phyloP scores from a whole-genome alignment of 306 rosid species.

The Pyrus communis region DNA sequence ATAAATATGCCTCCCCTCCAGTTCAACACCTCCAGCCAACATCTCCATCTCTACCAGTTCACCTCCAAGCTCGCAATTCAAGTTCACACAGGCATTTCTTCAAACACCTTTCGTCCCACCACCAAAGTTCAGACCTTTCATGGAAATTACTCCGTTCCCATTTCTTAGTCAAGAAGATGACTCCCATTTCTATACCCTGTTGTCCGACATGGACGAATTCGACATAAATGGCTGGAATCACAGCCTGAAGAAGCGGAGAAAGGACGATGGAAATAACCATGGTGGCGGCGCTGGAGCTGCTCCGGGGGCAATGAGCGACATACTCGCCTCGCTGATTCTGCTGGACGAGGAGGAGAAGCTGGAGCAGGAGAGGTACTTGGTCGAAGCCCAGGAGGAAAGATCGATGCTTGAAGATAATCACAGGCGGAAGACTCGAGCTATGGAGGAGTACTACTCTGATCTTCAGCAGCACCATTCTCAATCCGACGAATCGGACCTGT shows the following conservation, averaged over 20 bases:
- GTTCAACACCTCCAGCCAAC: not conserved
- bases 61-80: not conserved
- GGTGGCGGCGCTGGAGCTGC: not conserved
- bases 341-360: slow-evolving; percentile 44
- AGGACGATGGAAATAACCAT: not conserved
- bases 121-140: not conserved
- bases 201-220: slow-evolving; percentile 38
- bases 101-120: slow-evolving; percentile 23
- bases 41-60: not conserved
- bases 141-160: slow-evolving; percentile 46
- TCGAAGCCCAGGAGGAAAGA: slow-evolving; percentile 21
- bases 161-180: slow-evolving; percentile 42
- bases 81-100: slow-evolving; percentile 35
- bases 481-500: slow-evolving; percentile 13
- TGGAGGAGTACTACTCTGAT: slow-evolving; percentile 19
- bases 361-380: slow-evolving; percentile 6
- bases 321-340: slow-evolving; percentile 34
- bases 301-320: slow-evolving; percentile 19
- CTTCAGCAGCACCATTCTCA: slow-evolving; percentile 17
- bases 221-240: slow-evolving; percentile 6
- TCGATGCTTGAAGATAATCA: slow-evolving; percentile 13
- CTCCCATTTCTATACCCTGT: slow-evolving; percentile 21
- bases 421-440: slow-evolving; percentile 22
- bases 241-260: slow-evolving; percentile 25
- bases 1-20: not conserved